Evolutionary conservation across 192 early-diverging fungal genomes (phyloP), one percentile per base, ranked within the genome.

Genomic region (Rhizophagus sp.): DNA sequence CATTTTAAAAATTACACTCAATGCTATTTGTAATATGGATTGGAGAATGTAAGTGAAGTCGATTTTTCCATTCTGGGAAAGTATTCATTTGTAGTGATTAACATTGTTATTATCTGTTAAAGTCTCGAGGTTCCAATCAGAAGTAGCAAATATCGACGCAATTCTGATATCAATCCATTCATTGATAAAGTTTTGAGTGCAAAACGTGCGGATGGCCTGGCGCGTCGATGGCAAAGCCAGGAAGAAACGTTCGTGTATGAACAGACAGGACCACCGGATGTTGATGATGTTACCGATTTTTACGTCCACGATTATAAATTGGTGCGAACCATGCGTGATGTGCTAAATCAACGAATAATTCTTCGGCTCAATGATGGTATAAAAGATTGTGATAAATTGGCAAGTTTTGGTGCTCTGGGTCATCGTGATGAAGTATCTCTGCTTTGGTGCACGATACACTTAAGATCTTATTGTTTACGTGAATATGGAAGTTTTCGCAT

Each of bases 121-220:
- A 75, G 57, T 61, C 73, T 75, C 10, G 73, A 75, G 30, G 33
- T 75, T 57, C 52, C 57, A 19, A 27, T 75, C 0, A 34, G 25
- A 75, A 75, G 73, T 75, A 75, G 73, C 50, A 75, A 75, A 75
- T 15, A 8, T 75, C 73, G 73, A 25, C 73, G 73, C 12, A 75
- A 75, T 62, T 22, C 73, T 9, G 9, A 34, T 34, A 57, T 75
- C 7, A 62, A 75, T 4, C 2, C 73, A 75, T 25, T 75, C 30
- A 34, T 75, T 62, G 73, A 75, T 75, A 75, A 9, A 75, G 61
- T 75, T 62, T 75, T 75, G 25, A 19, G 44, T 13, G 74, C 74
- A 41, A 75, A 75, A 22, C 17, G 74, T 19, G 74, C 57, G 10
- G 34, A 36, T 36, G 34, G 34, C 3, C 34, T 36, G 4, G 34